Evolutionary conservation across 495 filamentous ascomycete species (phyloP), one percentile per base, ranked within the genome.

Genomic region (Aspergillus nidulans): DNA sequence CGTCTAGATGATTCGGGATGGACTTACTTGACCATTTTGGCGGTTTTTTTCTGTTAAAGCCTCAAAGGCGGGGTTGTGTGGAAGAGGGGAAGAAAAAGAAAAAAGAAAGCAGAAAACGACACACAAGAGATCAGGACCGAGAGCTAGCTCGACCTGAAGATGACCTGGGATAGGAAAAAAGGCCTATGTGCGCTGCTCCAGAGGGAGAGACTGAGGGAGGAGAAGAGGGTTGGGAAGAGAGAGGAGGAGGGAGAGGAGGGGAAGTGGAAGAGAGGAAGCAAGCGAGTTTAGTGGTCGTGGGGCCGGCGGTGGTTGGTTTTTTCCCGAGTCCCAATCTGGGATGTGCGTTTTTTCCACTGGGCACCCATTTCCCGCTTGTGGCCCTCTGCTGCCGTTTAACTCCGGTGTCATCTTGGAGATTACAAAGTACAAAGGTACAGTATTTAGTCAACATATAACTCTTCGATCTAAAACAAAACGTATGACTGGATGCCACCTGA

Each of bases 1-100:
- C 39, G 21, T 20, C 18, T 23, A 32, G 10, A 38, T 30, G 6
- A 47, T 40, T 39, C 4, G 32, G 30, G 53, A 36, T 43, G 46
- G 59, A 60, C 94, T 86, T 90, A 98, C 94, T 98, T 96, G 69
- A 98, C 94, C 94, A 98, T 98, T 71, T 90, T 96, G 86, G 76
- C 90, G 87, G 90, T 86, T 72, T 83, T 88, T 75, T 63, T 47
- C n/a, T 48, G 61, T 69, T 68, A 80, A 74, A 60, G 63, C 69
- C 69, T 58, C 64, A 69, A 69, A 71, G 72, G 71, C 71, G 65
- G 67, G 73, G 63, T 67, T 49, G 61, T 52, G 56, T 49, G 55
- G 52, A 36, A 44, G 39, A 32, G 26, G 26, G 21, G 36, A 40
- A 53, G 60, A 56, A 39, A 56, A 53, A 59, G 41, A 55, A 57